phyloP scores from a whole-genome alignment of 2,329 filamentous ascomycete species.

The Sarocladiaceae sp. region DNA sequence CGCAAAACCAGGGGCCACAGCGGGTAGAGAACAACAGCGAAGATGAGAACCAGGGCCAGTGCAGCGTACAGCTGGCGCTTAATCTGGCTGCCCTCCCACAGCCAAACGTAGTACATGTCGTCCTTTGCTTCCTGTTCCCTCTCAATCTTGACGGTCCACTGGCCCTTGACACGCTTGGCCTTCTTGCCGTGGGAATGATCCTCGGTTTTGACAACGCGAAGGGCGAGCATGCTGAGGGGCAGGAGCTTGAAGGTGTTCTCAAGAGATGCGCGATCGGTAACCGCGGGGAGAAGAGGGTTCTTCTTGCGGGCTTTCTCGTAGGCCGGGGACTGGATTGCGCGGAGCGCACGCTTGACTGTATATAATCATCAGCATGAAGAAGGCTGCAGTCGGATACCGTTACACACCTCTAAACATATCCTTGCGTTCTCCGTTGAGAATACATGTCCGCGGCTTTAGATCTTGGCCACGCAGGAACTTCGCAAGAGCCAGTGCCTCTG shows the following conservation, averaged over 20 bases:
- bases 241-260: slow-evolving; percentile 94
- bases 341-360: slow-evolving; percentile 88
- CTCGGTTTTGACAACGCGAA: slow-evolving; percentile 73
- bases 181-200: slow-evolving; percentile 60
- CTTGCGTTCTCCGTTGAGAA: slow-evolving; percentile 92
- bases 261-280: slow-evolving; percentile 80
- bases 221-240: slow-evolving; percentile 85
- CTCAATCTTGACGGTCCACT: slow-evolving; percentile 94
- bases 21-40: slow-evolving; percentile 88
- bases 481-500: slow-evolving; percentile 80
- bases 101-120: slow-evolving; percentile 92
- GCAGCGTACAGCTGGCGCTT: slow-evolving; percentile 89
- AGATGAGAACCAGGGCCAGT: slow-evolving; percentile 75
- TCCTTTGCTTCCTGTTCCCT: slow-evolving; percentile 86
- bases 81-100: slow-evolving; percentile 90
- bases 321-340: slow-evolving; percentile 79
- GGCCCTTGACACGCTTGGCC: slow-evolving; percentile 85
- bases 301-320: slow-evolving; percentile 87
- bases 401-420: slow-evolving; percentile 88
- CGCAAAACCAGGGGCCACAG: slow-evolving; percentile 90
- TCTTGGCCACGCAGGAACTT: slow-evolving; percentile 80
- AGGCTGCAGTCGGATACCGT: not conserved
- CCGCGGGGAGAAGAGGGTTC: slow-evolving; percentile 80
- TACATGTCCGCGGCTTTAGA: slow-evolving; percentile 83
- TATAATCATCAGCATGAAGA: not conserved